Evolutionary conservation across 257 asterid species (phyloP), one percentile per base, ranked within the genome.

Genomic region (Primulina tabacum): DNA sequence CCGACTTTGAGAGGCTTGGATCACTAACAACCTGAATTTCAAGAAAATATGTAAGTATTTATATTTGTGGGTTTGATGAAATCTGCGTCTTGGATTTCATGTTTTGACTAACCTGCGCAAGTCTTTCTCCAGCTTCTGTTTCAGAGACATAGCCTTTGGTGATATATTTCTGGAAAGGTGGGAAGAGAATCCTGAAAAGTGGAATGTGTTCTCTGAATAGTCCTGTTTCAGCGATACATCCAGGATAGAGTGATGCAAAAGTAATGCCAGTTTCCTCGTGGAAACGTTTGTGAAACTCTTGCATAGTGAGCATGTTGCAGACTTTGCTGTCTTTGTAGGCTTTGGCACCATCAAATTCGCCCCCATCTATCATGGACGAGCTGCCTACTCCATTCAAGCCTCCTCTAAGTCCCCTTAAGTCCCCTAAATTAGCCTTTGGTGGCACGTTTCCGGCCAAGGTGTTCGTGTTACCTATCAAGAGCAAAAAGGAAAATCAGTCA

Each of bases 381-480:
- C 82, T 78, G 59, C 85, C 82, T 29, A 83, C 64, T 26, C 92
- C 89, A 66, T 81, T 87, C 80, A 91, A 67, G 10, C 95, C 96
- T n/a, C 91, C 97, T 0, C 84, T 81, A 3, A 92, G 87, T 16
- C 98, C 98, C 78, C 97, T 82, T 62, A 90, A 80, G 76, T 92
- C 97, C 47, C 98, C 98, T 0, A 92, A 87, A 77, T 88, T 90
- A 2, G 98, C 98, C 81, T 90, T 92, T 10, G 98, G 98, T 20
- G 98, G 96, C 62, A 92, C 98, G n/a, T 92, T 92, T 35, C 98
- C 98, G 0, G 98, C 98, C 87, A 92, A 83, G 20, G 98, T 92
- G 83, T 92, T 90, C 40, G 95, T 86, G 83, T 92, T 90, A 57
- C 98, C 97, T 92, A 86, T 64, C 40, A 4, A 50, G 57, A 50